phyloP scores from a whole-genome alignment of 2,329 filamentous ascomycete genomes.

The Penicillium palitans region DNA sequence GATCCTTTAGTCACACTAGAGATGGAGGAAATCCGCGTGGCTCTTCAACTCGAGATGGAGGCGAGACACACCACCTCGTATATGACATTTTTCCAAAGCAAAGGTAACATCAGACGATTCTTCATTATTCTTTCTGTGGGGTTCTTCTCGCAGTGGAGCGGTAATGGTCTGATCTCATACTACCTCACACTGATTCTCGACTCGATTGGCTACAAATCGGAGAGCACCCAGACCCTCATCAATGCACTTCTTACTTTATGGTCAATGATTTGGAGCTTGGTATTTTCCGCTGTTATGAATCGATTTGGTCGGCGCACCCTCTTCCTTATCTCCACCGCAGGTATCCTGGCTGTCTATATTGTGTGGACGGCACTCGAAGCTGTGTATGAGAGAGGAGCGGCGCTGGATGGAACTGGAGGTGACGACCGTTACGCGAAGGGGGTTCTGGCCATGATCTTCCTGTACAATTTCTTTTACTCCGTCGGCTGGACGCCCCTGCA shows the following conservation, averaged over 20 bases:
- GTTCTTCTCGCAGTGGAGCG: conserved; percentile 27
- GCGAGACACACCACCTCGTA: conserved; percentile 8
- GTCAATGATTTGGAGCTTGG: conserved; percentile 55
- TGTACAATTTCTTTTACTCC: conserved; percentile 49
- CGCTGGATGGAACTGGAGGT: conserved; percentile 1
- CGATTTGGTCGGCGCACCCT: conserved; percentile 38
- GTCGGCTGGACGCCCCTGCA: conserved; percentile 14
- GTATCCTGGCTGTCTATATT: conserved; percentile 16
- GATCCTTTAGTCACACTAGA: conserved; percentile 51
- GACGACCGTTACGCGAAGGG: conserved; percentile 39
- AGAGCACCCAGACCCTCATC: conserved; percentile 54
- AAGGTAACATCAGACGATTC: background rate
- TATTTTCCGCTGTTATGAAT: conserved; percentile 59
- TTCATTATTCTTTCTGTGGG: conserved; percentile 7
- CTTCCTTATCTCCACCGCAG: conserved; percentile 39
- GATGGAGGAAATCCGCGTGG: conserved; percentile 42
- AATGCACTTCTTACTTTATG: conserved; percentile 56
- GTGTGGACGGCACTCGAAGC: conserved; percentile 9
- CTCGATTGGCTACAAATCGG: conserved; percentile 52
- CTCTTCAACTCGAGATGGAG: conserved; percentile 26
- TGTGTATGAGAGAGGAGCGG: conserved; percentile 8
- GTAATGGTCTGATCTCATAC: conserved; percentile 50
- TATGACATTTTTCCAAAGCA: conserved; percentile 4
- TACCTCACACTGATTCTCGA: conserved; percentile 56
- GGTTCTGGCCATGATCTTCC: conserved; percentile 50